Evolutionary conservation across 805 yeast genomes (phyloP).

Genomic region (Wickerhamiella spandovensis): DNA sequence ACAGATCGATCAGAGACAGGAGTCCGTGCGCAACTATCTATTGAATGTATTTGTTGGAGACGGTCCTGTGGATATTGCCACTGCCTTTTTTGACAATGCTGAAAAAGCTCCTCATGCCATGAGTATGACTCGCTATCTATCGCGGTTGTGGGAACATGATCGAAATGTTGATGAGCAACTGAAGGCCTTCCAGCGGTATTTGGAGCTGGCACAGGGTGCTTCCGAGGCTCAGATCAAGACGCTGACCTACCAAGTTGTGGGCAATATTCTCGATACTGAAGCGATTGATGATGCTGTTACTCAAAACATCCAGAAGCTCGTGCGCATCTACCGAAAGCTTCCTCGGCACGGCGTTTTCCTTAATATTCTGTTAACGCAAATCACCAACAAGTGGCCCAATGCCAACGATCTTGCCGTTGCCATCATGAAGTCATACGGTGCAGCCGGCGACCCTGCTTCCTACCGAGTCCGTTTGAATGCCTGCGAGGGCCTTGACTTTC

Average conservation of each 20-base stretch:
- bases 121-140: conserved; percentile 13
- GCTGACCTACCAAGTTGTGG: conserved; percentile 10
- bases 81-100: conserved; percentile 3
- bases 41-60: conserved; percentile 18
- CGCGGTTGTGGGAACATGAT: conserved; percentile 6
- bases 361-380: conserved; percentile 14
- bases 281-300: not conserved
- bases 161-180: conserved; percentile 7
- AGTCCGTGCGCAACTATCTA: conserved; percentile 3
- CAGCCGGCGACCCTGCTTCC: conserved; percentile 7
- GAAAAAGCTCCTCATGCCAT: conserved; percentile 13
- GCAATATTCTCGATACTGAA: conserved; percentile 5
- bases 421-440: conserved; percentile 10
- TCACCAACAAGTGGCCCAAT: conserved; percentile 8
- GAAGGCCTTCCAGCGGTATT: conserved; percentile 8
- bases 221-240: conserved; percentile 13
- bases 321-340: conserved; percentile 5
- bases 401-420: conserved; percentile 8
- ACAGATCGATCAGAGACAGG: not conserved
- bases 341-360: conserved; percentile 11
- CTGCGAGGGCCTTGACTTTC: conserved; percentile 6
- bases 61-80: conserved; percentile 14
- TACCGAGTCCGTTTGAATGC: conserved; percentile 17
- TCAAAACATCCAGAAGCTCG: conserved; percentile 5
- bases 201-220: conserved; percentile 7